Evolutionary conservation across 2,329 filamentous ascomycete species (phyloP).

Genomic region (Alternaria sp.): DNA sequence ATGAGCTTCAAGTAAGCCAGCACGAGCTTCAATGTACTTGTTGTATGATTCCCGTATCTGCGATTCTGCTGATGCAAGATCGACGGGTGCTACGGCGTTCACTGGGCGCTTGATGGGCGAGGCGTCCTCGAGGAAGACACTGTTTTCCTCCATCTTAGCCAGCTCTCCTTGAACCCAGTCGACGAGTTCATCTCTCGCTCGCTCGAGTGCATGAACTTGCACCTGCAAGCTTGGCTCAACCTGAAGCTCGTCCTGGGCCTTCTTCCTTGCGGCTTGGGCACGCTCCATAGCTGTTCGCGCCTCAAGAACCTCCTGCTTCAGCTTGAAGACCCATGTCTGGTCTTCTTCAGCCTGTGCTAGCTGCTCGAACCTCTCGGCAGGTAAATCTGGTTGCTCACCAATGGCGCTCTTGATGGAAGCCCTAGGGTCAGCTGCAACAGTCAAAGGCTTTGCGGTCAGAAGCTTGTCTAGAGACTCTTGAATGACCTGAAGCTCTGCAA

Average conservation of each 20-base stretch:
- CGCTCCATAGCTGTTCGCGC: constrained; percentile 46
- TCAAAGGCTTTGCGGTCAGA: constrained; percentile 48
- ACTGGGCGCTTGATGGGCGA: constrained; percentile 41
- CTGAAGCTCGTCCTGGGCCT: constrained; percentile 21
- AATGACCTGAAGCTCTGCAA: constrained; percentile 58
- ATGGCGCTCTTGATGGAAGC: constrained; percentile 39
- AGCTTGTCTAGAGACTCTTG: constrained; percentile 55
- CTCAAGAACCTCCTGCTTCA: constrained; percentile 53
- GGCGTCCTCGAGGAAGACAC: constrained; percentile 44
- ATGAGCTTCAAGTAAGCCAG: constrained; percentile 14
- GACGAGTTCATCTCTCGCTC: constrained; percentile 59
- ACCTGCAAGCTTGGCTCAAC: constrained; percentile 26
- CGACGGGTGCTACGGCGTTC: constrained; percentile 3
- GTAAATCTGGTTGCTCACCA: constrained; percentile 50
- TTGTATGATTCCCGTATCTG: constrained; percentile 43
- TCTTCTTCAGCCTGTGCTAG: constrained; percentile 31
- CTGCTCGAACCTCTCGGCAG: constrained; percentile 43
- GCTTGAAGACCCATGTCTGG: constrained; percentile 40
- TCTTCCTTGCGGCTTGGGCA: constrained; percentile 32
- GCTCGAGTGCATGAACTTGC: constrained; percentile 54
- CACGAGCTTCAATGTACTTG: constrained; percentile 33
- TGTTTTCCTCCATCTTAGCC: constrained; percentile 52
- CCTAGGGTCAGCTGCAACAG: constrained; percentile 35
- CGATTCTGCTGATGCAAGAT: constrained; percentile 34
- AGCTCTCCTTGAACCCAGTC: constrained; percentile 62